Conservation (phyloP, 192 early-diverging fungal genomes). For the Chytriomyces sp. region DNA sequence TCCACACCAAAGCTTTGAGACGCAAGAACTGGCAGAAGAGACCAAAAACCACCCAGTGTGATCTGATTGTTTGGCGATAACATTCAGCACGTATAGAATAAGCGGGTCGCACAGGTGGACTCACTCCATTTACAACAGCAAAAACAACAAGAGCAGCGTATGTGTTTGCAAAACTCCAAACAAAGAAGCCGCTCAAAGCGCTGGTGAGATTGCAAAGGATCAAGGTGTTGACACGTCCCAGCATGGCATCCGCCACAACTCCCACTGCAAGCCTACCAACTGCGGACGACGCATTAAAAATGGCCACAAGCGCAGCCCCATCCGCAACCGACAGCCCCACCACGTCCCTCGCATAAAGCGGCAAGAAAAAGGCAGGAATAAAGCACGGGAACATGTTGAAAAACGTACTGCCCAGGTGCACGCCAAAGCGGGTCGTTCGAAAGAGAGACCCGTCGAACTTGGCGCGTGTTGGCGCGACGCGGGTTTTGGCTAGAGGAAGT, state of each 20-base stretch:
- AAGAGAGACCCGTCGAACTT: conserved; percentile 13
- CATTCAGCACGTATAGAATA: too few relatives aligned
- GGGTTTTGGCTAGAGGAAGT: not conserved
- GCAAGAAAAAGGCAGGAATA: conserved; percentile 5
- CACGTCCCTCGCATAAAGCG: conserved; percentile 11
- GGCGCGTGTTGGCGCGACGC: not conserved
- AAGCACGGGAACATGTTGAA: conserved; percentile 34
- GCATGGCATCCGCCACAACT: conserved; percentile 56
- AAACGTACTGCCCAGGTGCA: conserved; percentile 23
- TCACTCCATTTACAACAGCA: conserved; percentile 44
- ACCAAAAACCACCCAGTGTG: conserved; percentile 47
- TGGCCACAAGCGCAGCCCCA: conserved; percentile 44
- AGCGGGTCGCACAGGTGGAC: too few relatives aligned
- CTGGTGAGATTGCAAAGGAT: conserved; percentile 45
- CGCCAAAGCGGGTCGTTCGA: not conserved
- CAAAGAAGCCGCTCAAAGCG: conserved; percentile 29
- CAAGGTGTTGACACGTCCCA: conserved; percentile 68
- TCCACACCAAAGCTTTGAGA: conserved; percentile 1
- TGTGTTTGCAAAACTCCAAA: conserved; percentile 55
- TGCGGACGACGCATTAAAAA: conserved; percentile 66
- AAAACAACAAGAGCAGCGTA: conserved; percentile 42
- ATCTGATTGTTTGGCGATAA: too few relatives aligned
- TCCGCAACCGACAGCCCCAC: not conserved
- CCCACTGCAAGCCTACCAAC: conserved; percentile 68
- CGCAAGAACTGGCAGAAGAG: conserved; percentile 37